These are phyloP conservation scores for Solanum tacnaense DNA, from an alignment of 257 asterid species.

Conservation along the genomic window DNA sequence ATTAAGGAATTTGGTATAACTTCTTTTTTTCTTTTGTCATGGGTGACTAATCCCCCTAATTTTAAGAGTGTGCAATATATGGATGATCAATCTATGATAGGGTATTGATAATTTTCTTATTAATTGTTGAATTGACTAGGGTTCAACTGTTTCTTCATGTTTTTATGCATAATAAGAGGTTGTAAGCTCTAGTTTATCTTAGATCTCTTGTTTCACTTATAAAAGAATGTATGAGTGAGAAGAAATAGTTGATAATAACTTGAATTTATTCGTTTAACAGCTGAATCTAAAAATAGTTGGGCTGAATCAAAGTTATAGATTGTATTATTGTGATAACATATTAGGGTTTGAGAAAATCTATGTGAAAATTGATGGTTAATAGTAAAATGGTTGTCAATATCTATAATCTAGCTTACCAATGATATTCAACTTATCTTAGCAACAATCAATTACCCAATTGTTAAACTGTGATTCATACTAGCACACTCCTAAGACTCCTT, in stretches of 20 bases:
- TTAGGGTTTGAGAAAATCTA: too few species aligned
- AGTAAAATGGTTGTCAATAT: background rate
- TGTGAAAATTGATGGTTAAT: background rate
- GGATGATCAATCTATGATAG: background rate
- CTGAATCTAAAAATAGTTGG: background rate
- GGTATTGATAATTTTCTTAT: too few species aligned
- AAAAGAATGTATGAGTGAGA: background rate
- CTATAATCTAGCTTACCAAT: background rate
- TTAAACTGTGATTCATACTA: background rate
- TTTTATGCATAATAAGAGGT: background rate
- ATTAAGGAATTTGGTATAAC: background rate
- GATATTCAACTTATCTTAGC: background rate
- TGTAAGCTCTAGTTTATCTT: background rate
- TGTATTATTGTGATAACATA: background rate
- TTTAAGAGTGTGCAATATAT: background rate
- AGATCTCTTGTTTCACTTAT: background rate
- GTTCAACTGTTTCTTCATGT: background rate
- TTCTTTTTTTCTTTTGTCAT: too few species aligned
- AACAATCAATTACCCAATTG: background rate
- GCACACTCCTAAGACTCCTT: background rate
- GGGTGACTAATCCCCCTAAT: background rate
- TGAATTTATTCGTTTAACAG: too few species aligned
- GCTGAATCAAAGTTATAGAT: background rate
- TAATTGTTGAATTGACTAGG: background rate
- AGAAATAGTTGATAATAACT: background rate